phyloP scores from a whole-genome alignment of 1,284 basidiomycete species.

The Leccinum pallidistipes region DNA sequence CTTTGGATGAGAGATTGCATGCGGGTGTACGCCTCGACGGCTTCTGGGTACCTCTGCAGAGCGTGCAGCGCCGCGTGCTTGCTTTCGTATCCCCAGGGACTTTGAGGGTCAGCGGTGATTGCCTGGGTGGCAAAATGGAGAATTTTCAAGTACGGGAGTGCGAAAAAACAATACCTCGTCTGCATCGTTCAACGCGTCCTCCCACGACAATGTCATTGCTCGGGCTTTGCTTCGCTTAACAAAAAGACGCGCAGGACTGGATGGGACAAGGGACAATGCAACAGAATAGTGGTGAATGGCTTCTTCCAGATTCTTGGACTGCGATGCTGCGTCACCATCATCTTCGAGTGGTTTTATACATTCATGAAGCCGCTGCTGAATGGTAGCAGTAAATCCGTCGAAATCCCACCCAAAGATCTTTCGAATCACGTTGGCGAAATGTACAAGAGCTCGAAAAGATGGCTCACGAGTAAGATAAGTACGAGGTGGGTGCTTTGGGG shows the following conservation, averaged over 20 bases:
- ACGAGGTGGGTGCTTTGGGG: neutral
- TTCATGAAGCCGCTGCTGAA: neutral
- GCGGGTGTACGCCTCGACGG: neutral
- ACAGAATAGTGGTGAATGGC: slow-evolving; percentile 1
- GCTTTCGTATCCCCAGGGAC: neutral
- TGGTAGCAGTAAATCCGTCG: neutral
- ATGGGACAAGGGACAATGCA: slow-evolving; percentile 3
- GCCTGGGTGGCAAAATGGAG: neutral
- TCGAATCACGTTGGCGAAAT: neutral
- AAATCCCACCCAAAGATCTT: slow-evolving; percentile 11
- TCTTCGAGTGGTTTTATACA: slow-evolving; percentile 1
- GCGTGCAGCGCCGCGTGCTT: neutral
- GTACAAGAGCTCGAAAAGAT: neutral
- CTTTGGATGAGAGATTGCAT: neutral
- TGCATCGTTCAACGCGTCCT: slow-evolving; percentile 1
- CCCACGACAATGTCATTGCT: neutral
- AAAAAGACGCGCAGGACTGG: slow-evolving; percentile 2
- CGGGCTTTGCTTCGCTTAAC: slow-evolving; percentile 13
- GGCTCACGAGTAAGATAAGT: slow-evolving; percentile 4
- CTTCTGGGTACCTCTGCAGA: neutral
- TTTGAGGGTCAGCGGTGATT: neutral
- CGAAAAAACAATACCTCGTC: neutral
- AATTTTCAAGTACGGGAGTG: neutral
- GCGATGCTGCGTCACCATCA: neutral
- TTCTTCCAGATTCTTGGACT: neutral